A percentile compares a stretch with the other conserved stretches of the same genome.
phyloP scores from a whole-genome alignment of 208 protist species.

The Jaenimonas drosophilae region DNA sequence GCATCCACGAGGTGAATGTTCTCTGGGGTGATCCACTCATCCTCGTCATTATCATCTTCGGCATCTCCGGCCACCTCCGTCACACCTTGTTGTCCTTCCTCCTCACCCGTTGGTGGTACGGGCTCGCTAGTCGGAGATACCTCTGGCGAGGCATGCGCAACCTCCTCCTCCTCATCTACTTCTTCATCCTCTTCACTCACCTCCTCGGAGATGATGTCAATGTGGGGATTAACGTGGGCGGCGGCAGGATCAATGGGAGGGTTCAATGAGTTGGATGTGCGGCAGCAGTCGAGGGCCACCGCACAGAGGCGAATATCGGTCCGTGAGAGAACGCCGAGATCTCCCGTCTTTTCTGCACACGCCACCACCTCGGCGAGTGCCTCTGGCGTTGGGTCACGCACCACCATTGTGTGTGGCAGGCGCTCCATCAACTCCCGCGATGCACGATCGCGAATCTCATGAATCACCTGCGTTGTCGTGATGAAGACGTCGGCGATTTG shows the following conservation, averaged over 20 bases:
- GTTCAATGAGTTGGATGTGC: constrained; percentile 17
- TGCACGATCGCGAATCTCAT: constrained; percentile 65
- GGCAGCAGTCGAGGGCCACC: constrained; percentile 75
- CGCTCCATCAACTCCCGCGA: constrained; percentile 59
- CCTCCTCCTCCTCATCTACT: constrained; percentile 10
- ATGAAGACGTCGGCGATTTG: constrained; percentile 65
- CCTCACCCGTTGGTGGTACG: too few relatives aligned
- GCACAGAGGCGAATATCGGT: constrained; percentile 88
- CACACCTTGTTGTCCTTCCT: too few relatives aligned
- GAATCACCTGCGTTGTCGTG: constrained; percentile 79
- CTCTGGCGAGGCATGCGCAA: too few relatives aligned
- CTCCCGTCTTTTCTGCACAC: constrained; percentile 82
- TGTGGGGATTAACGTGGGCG: constrained; percentile 38
- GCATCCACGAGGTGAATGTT: constrained; percentile 61
- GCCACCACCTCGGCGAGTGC: constrained; percentile 42
- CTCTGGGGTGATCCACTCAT: constrained; percentile 89
- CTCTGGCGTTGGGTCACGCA: constrained; percentile 60
- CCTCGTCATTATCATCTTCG: constrained; percentile 29
- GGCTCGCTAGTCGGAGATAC: too few relatives aligned
- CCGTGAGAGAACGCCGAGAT: constrained; percentile 80
- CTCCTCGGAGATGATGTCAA: constrained; percentile 26
- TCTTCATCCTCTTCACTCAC: constrained; percentile 14
- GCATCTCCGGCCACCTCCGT: constrained; percentile 12
- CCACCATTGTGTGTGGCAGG: constrained; percentile 47
- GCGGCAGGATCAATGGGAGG: constrained; percentile 45